Evolutionary conservation across 352 stramenopile species (phyloP).

Genomic region (Aphanomyces euteiches): DNA sequence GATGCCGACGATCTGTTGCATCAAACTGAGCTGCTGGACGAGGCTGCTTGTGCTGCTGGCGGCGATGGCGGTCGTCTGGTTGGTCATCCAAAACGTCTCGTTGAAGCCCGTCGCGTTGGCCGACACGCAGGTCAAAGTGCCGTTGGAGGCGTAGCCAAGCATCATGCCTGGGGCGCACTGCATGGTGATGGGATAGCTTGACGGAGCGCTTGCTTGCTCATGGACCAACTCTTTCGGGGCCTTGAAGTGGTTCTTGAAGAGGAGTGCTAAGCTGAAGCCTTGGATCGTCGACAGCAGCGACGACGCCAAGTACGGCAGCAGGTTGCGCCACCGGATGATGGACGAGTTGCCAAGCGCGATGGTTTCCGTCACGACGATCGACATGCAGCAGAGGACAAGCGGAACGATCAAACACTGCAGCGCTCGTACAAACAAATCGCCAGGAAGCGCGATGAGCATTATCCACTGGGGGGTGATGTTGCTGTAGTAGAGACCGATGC

Average conservation of each 20-base stretch:
- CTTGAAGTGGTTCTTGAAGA: conserved; percentile 36
- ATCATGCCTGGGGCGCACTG: too few relatives aligned
- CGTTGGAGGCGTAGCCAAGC: too few relatives aligned
- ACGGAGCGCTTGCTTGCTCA: not conserved
- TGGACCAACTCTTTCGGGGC: not conserved
- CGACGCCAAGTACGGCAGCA: conserved; percentile 47
- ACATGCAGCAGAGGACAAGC: conserved; percentile 64
- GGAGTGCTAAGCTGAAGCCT: conserved; percentile 45
- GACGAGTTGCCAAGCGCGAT: conserved; percentile 53
- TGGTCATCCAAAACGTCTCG: conserved; percentile 1
- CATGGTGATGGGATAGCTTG: too few relatives aligned
- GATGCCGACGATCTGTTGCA: conserved; percentile 53
- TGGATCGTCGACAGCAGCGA: conserved; percentile 46
- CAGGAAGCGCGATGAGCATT: conserved; percentile 54
- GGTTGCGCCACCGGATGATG: conserved; percentile 48
- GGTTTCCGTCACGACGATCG: conserved; percentile 55
- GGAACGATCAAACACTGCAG: conserved; percentile 66
- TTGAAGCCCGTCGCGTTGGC: too few relatives aligned
- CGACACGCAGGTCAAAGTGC: too few relatives aligned
- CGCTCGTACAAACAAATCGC: conserved; percentile 55
- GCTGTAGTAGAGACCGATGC: conserved; percentile 42
- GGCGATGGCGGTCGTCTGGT: too few relatives aligned
- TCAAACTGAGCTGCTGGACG: conserved; percentile 44
- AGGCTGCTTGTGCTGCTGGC: not conserved
- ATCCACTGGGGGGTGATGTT: conserved; percentile 38